Conservation (phyloP, 768 basidiomycete species). For the Mrakia frigida region DNA sequence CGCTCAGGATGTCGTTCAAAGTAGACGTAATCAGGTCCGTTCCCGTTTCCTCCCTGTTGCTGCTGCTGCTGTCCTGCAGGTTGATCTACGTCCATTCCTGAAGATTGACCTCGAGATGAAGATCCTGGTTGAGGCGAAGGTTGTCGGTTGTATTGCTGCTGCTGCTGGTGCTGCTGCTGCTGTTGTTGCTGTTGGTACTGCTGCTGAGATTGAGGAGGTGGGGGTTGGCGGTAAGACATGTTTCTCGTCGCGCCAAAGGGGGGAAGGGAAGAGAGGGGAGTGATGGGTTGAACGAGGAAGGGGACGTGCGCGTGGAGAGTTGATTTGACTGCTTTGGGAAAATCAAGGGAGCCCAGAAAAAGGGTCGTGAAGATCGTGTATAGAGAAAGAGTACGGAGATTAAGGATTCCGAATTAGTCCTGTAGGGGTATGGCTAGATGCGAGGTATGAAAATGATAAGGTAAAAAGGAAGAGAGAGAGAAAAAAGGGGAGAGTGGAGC, state of each 20-base stretch:
- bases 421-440: no score
- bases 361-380: no score
- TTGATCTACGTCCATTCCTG: conserved; percentile 32
- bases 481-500: no score
- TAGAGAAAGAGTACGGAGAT: no score
- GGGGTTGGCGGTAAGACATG: conserved; percentile 13
- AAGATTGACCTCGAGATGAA: no score
- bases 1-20: conserved; percentile 74
- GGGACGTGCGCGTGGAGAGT: background rate
- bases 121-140: conserved; percentile 9
- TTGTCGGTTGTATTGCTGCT: conserved; percentile 22
- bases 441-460: no score
- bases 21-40: conserved; percentile 73
- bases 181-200: conserved; percentile 28
- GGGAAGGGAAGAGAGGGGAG: background rate
- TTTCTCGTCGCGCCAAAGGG: background rate
- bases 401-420: no score
- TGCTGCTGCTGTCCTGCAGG: background rate
- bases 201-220: conserved; percentile 6
- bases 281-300: background rate
- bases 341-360: no score
- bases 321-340: background rate
- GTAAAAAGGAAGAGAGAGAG: no score
- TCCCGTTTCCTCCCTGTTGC: conserved; percentile 36
- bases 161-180: conserved; percentile 33